Evolutionary conservation across 768 basidiomycete genomes (phyloP).

Genomic region (Pholiota molesta): DNA sequence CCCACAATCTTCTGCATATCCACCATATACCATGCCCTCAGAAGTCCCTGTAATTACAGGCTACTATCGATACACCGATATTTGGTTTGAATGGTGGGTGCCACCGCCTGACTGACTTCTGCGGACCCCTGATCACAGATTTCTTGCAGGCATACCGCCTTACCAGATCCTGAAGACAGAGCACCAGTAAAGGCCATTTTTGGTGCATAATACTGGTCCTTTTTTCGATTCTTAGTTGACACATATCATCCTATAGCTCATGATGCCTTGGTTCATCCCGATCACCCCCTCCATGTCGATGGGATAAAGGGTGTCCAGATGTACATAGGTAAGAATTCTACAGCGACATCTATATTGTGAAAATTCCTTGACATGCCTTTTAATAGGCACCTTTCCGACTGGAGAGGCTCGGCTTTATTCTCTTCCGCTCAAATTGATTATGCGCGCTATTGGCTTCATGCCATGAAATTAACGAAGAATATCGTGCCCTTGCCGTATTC

Average conservation of each 20-base stretch:
- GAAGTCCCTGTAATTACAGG: constrained; percentile 57
- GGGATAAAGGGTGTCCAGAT: constrained; percentile 71
- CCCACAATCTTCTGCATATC: background rate
- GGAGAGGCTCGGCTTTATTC: constrained; percentile 83
- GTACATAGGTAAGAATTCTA: constrained; percentile 57
- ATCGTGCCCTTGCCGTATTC: constrained; percentile 77
- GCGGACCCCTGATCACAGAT: background rate
- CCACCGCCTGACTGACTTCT: background rate
- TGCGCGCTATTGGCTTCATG: constrained; percentile 80
- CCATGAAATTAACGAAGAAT: constrained; percentile 64
- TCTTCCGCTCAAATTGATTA: constrained; percentile 88
- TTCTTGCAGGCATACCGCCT: constrained; percentile 51
- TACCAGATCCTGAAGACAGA: constrained; percentile 62
- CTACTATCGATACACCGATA: constrained; percentile 84
- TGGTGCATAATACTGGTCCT: constrained; percentile 27
- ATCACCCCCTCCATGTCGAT: constrained; percentile 70
- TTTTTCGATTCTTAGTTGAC: background rate
- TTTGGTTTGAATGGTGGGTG: constrained; percentile 77
- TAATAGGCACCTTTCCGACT: constrained; percentile 62
- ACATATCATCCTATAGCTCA: constrained; percentile 42
- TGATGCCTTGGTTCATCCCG: constrained; percentile 67
- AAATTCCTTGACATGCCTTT: background rate
- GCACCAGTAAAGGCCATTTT: constrained; percentile 70
- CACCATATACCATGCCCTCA: constrained; percentile 20
- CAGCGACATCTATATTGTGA: background rate